Evolutionary conservation across 2,329 filamentous ascomycete species (phyloP).

Genomic region (Graphilbum sp.): DNA sequence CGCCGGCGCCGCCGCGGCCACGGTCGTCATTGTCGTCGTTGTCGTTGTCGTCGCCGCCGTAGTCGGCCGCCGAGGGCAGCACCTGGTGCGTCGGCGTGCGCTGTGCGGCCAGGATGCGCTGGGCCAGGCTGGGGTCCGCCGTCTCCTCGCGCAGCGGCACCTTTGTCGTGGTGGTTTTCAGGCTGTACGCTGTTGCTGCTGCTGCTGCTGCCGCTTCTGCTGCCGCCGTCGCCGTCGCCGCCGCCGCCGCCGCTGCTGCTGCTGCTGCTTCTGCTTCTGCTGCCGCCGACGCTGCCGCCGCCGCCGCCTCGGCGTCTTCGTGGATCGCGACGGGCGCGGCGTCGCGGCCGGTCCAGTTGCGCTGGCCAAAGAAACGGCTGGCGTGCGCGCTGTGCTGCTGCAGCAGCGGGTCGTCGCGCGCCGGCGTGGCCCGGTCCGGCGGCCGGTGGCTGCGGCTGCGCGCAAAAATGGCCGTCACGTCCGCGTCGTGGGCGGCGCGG

Average conservation of each 20-base stretch:
- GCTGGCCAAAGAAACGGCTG: not conserved
- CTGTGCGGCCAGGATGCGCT: constrained; percentile 21
- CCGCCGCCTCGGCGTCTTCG: not conserved
- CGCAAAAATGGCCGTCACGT: not conserved
- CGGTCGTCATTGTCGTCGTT: too few species aligned
- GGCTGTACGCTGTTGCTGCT: constrained; percentile 26
- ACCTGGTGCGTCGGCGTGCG: constrained; percentile 23
- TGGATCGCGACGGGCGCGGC: not conserved
- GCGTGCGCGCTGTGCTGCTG: not conserved
- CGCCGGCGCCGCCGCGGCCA: constrained; percentile 4
- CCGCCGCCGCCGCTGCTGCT: too few species aligned
- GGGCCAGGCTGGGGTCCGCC: constrained; percentile 24
- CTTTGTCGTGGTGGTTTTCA: constrained; percentile 30
- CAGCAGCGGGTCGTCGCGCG: not conserved
- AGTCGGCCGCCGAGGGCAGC: not conserved
- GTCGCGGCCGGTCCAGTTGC: not conserved
- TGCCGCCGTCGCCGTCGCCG: not conserved
- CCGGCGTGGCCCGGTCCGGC: not conserved
- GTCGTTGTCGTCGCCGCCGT: not conserved
- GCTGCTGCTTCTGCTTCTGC: not conserved
- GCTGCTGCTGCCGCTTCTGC: not conserved
- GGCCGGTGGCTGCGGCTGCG: not conserved
- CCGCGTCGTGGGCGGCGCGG: too few species aligned
- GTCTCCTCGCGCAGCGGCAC: constrained; percentile 34
- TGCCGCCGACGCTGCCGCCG: not conserved